Percentiles rank a stretch among this genome's conserved stretches.
phyloP scores from a whole-genome alignment of 257 asterid genomes.

The Cinchona pubescens region DNA sequence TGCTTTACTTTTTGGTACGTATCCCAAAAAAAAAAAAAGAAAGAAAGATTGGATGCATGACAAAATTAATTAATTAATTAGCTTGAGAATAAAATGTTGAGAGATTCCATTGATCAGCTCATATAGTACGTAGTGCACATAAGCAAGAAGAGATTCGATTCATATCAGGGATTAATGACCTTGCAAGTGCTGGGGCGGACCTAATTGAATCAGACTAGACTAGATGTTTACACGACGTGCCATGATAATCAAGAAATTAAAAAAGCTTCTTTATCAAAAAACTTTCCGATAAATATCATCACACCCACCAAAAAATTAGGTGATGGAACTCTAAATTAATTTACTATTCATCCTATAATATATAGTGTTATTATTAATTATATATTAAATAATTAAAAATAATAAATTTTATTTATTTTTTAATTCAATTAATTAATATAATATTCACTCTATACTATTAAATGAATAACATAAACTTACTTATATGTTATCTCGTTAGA shows the following conservation, averaged over 20 bases:
- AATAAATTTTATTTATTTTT: too few species aligned
- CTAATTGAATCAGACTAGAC: neutral
- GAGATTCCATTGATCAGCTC: conserved; percentile 6
- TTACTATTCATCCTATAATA: too few species aligned
- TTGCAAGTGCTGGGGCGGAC: neutral
- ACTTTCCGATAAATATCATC: conserved; percentile 4
- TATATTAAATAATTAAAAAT: too few species aligned
- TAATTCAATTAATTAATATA: too few species aligned
- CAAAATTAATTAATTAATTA: too few species aligned
- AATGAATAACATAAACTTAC: too few species aligned
- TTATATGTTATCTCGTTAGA: neutral
- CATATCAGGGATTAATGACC: conserved; percentile 11
- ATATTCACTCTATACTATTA: too few species aligned
- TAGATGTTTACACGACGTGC: conserved; percentile 10
- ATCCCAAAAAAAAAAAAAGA: too few species aligned
- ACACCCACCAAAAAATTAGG: conserved; percentile 13
- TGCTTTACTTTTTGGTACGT: too few species aligned
- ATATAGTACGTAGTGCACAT: neutral
- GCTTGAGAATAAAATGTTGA: neutral
- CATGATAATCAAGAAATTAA: conserved; percentile 7
- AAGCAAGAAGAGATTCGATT: conserved; percentile 14
- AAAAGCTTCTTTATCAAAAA: conserved; percentile 6
- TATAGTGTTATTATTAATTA: too few species aligned
- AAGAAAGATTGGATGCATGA: neutral
- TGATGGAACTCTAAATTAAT: too few species aligned